Percentiles rank a stretch among this genome's conserved stretches.
These are phyloP conservation scores for Phymatotrichopsis omnivora DNA, from an alignment of 2,329 filamentous ascomycete species.

Conservation along the genomic window DNA sequence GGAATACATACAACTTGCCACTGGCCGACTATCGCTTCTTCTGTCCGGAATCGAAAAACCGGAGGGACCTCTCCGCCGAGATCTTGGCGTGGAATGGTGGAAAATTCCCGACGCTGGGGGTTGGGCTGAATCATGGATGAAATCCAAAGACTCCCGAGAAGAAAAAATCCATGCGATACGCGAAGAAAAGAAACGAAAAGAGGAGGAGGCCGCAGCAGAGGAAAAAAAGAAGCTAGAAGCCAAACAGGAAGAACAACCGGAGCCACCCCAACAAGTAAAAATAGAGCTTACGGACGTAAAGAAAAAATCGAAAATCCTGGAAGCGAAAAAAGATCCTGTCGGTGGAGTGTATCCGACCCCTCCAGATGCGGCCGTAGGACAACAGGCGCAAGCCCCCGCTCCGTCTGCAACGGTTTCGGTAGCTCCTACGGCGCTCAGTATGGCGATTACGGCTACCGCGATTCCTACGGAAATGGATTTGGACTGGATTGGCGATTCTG, in stretches of 20 bases:
- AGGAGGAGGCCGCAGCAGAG: constrained; percentile 6
- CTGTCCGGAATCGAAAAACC: constrained; percentile 17
- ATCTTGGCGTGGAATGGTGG: constrained; percentile 25
- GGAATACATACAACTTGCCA: constrained; percentile 23
- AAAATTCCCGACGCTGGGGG: constrained; percentile 19
- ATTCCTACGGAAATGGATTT: constrained; percentile 22
- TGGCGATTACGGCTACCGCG: not conserved
- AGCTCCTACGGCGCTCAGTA: not conserved
- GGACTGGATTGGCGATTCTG: constrained; percentile 18
- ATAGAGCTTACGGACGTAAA: constrained; percentile 3
- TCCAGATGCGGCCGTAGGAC: constrained; percentile 20
- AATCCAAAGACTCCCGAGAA: constrained; percentile 16
- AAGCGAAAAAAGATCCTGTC: constrained; percentile 6
- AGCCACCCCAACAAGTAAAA: not conserved
- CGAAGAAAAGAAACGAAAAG: constrained; percentile 16
- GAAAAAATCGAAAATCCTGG: constrained; percentile 11
- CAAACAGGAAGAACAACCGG: too few relatives aligned
- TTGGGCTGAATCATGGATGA: constrained; percentile 25
- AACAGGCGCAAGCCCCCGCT: constrained; percentile 9
- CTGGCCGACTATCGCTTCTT: constrained; percentile 21
- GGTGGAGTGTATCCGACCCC: constrained; percentile 26
- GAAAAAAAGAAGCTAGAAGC: constrained; percentile 5
- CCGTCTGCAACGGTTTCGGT: constrained; percentile 7
- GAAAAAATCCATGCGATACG: constrained; percentile 9
- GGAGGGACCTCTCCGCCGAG: not conserved